Conservation (phyloP, 192 early-diverging fungal species). For the Backusella macrospora region DNA sequence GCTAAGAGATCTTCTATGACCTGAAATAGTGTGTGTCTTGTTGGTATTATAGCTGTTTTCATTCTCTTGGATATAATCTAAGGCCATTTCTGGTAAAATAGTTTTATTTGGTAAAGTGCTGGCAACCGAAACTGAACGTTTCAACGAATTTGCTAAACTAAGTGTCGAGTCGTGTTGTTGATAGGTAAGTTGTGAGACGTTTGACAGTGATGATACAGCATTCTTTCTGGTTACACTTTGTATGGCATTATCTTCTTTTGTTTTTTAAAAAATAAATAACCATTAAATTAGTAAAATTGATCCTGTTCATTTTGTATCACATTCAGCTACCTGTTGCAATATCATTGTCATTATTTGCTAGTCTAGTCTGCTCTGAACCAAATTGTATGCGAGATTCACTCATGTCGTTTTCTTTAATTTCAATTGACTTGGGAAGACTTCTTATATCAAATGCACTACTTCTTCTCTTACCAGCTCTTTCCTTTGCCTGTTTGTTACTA, state of each 20-base stretch:
- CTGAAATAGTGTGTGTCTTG: background rate
- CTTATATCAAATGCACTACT: background rate
- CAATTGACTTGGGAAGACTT: background rate
- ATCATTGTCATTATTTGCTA: background rate
- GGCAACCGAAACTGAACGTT: constrained; percentile 8
- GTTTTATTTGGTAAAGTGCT: background rate
- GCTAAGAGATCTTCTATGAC: background rate
- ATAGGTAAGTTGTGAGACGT: background rate
- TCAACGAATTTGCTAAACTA: constrained; percentile 11
- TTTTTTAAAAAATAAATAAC: background rate
- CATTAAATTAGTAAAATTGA: constrained; percentile 10
- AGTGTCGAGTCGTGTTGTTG: background rate
- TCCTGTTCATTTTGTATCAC: constrained; percentile 9
- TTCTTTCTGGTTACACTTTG: background rate
- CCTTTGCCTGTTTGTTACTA: background rate
- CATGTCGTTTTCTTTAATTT: background rate
- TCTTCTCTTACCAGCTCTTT: background rate
- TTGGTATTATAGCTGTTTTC: background rate
- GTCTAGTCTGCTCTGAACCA: constrained; percentile 3
- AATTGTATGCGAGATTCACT: background rate
- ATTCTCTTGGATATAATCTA: constrained; percentile 5
- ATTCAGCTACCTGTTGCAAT: background rate
- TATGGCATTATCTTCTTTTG: background rate
- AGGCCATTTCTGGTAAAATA: background rate
- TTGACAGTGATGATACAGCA: background rate